Evolutionary conservation across 2,329 filamentous ascomycete genomes (phyloP), one percentile per base, ranked within the genome.

Genomic region (Aspergillus sp.): DNA sequence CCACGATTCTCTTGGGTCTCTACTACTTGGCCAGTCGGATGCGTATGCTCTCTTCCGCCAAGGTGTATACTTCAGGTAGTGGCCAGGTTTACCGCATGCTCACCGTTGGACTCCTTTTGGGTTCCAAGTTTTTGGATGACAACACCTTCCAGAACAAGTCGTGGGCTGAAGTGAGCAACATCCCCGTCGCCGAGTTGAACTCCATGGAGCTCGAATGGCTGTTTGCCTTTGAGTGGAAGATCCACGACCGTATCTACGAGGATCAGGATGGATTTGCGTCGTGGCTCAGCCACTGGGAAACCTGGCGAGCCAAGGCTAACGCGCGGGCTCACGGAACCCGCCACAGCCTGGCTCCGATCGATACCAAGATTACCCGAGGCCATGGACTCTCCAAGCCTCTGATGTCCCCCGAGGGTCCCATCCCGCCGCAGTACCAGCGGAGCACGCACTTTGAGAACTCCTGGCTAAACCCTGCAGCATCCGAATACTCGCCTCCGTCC

Each of bases 101-200:
- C 51, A 95, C 90, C 6, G 86, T 91, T 32, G 82, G 86, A 6
- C 73, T 96, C 45, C 78, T 96, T 40, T 76, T 96, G 42, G 90
- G 89, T 47, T 95, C 89, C 81, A 96, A 96, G 72, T 96, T 95
- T 60, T 75, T 95, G 53, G 90, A 96, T 60, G 90, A 95, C 75
- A 95, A 95, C 70, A 96, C 90, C 5, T 96, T 96, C 70, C 90
- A 95, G 76, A 96, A 95, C 71, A 86, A 88, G 43, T 95, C 90
- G 1, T 96, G 90, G 90, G 88, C 90, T 5, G 90, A 96, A 62
- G 90, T 96, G 41, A 95, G 89, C 68, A 88, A 88, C 49, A 95
- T 96, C 53, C 76, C 84, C 29, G 89, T 95, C 13, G 70, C 78
- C 3, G 89, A 95, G 61, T 77, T 96, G 54, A 95, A 95, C 70